Evolutionary conservation across 169 alveolate genomes (phyloP), one percentile per base, ranked within the genome.

Genomic region (Plasmodium vivax): DNA sequence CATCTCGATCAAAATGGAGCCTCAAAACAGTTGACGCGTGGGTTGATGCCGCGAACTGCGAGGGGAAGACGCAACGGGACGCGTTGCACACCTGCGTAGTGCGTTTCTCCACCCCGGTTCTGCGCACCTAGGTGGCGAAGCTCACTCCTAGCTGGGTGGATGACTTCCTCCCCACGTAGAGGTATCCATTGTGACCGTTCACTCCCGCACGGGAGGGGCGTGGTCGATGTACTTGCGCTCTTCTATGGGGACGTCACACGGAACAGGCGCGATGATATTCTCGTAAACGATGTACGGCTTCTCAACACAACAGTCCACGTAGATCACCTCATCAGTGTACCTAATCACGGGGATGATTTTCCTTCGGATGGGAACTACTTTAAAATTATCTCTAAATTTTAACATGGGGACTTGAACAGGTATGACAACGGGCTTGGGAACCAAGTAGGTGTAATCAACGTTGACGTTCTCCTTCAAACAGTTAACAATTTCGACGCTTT

Each of bases 371-470:
- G 97, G 97, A n/a, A 95, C 92, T 14, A 95, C 88, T 72, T 93
- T 94, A 93, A 88, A 95, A 82, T 95, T 88, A 83, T 95, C 96
- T 72, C 93, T 94, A 83, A 93, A 95, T 83, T 95, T 95, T 91
- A 95, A 83, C 47, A 93, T 94, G 47, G 97, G 97, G 27, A 95
- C 97, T 45, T 95, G 95, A 7, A 95, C 95, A 45, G 97, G 97
- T 83, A 95, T 94, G 68, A 95, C 96, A 47, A 95, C 94, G 32
- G 97, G 97, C 58, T 95, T 95, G 56, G 97, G 97, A 32, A 95
- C 96, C 88, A 95, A 81, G 79, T 95, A 95, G 16, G 97, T 90
- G 83, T 90, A 90, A 38, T 90, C 94, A 41, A 90, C 94, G 62
- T 90, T 68, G 8, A 90, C 45, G 47, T 90, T 80, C 83, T 90